Percentiles rank a stretch among this genome's conserved stretches.
These are phyloP conservation scores for Kodamaea jinghongensis DNA, from an alignment of 805 yeast species.

Conservation along the genomic window DNA sequence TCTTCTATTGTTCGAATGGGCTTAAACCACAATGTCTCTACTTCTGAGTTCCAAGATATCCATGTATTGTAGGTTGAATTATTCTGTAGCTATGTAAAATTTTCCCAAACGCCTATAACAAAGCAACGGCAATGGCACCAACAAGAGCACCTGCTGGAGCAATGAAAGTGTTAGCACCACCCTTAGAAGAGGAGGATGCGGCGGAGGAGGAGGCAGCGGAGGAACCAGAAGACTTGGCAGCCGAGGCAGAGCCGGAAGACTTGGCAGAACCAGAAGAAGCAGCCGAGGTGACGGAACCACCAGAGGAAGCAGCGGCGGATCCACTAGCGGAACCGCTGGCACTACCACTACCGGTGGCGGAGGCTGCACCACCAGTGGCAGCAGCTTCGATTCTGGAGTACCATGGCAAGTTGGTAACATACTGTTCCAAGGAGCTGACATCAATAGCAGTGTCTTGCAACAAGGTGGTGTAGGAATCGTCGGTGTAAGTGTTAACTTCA, in stretches of 20 bases:
- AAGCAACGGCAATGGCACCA: conserved; percentile 35
- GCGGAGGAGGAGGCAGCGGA: conserved; percentile 14
- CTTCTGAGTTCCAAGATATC: too few species aligned
- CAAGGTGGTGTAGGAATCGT: conserved; percentile 45
- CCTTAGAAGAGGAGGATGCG: conserved; percentile 12
- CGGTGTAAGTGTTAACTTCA: conserved; percentile 38
- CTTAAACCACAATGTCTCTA: too few species aligned
- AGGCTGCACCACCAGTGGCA: conserved; percentile 10
- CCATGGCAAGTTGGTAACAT: conserved; percentile 41
- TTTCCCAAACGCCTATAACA: conserved; percentile 20
- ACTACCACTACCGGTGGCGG: conserved; percentile 5
- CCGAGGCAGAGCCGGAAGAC: conserved; percentile 9
- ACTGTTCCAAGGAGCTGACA: conserved; percentile 23
- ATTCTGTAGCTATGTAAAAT: too few species aligned
- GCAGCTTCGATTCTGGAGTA: conserved; percentile 21
- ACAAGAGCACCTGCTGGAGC: conserved; percentile 32
- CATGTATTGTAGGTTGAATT: too few species aligned
- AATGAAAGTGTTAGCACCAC: conserved; percentile 13
- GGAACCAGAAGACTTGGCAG: conserved; percentile 12
- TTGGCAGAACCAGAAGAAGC: conserved; percentile 11
- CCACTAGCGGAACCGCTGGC: conserved; percentile 3
- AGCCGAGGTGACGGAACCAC: conserved; percentile 8
- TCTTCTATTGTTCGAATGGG: too few species aligned
- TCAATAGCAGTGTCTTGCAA: conserved; percentile 24
- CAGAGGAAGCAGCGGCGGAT: conserved; percentile 5